Evolutionary conservation across 2,329 filamentous ascomycete genomes (phyloP), one percentile per base, ranked within the genome.

Genomic region (Atkinsonella hypoxylon): DNA sequence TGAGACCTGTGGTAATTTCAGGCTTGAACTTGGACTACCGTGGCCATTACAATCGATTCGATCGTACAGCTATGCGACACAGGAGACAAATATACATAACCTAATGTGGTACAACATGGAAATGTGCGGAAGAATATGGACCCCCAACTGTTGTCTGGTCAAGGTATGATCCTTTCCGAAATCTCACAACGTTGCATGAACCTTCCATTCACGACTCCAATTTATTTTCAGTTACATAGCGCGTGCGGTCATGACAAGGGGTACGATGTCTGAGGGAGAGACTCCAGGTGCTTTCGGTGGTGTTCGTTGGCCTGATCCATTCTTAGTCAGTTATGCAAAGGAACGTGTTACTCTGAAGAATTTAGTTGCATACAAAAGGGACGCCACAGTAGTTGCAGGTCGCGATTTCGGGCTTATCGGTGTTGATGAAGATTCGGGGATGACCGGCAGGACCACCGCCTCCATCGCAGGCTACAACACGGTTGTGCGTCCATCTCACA

Each of bases 371-470:
- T 78, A 97, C 93, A 67, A 83, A 98, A 60, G 93, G 93, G 58
- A 93, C 67, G 49, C 93, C 93, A 67, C 93, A 98, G 75, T 98
- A 98, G 63, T 79, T 84, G 76, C 93, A 98, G 66, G 76, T 75
- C 69, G 81, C 81, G 62, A 98, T 95, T 75, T 97, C 83, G 42
- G 93, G 87, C 77, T 96, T 97, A 72, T 98, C 93, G 58, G 87
- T 84, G 72, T 98, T 98, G 79, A 98, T 98, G 68, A 89, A 98
- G 71, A 98, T 85, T 63, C 81, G 81, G 47, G 93, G 93, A 69
- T 98, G 93, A 42, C 93, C 93, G 50, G 87, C 74, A 32, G 90
- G 85, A 44, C 91, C 93, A 58, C 90, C 90, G 53, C 91, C 93
- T 52, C 93, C 93, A 62, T 97, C 90, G 66, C 93, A 98, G 43